phyloP scores from a whole-genome alignment of 306 rosid genomes.

The Chamaecrista fasciculata region DNA sequence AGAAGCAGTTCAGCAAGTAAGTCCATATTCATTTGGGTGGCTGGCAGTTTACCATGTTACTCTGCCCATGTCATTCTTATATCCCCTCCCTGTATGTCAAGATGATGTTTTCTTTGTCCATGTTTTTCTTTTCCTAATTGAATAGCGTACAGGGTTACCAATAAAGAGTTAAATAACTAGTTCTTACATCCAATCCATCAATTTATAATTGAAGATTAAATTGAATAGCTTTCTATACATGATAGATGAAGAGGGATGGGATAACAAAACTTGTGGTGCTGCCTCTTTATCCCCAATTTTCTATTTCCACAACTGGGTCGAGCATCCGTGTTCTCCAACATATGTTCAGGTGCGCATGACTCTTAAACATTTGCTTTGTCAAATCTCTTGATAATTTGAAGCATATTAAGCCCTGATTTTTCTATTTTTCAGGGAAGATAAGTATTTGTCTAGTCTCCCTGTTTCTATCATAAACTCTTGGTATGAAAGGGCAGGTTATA shows the following conservation, averaged over 20 bases:
- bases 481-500: slow-evolving; percentile 90
- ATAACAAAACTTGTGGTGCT: slow-evolving; percentile 95
- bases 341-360: slow-evolving; percentile 59
- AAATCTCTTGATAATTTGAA: slow-evolving; percentile 18
- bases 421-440: slow-evolving; percentile 72
- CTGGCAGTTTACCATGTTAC: slow-evolving; percentile 9
- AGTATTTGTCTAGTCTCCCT: slow-evolving; percentile 68
- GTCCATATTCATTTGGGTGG: slow-evolving; percentile 28
- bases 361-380: slow-evolving; percentile 16
- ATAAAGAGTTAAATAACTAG: background rate
- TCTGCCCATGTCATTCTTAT: background rate
- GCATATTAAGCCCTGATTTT: slow-evolving; percentile 27
- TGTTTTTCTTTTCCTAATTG: slow-evolving; percentile 10
- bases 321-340: slow-evolving; percentile 80
- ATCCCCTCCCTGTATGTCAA: background rate
- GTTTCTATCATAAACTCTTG: slow-evolving; percentile 92
- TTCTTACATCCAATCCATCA: slow-evolving; percentile 20
- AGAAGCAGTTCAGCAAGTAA: slow-evolving; percentile 89
- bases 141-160: slow-evolving; percentile 9
- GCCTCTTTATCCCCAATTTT: slow-evolving; percentile 95
- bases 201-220: slow-evolving; percentile 25
- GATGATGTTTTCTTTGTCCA: no score
- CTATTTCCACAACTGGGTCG: slow-evolving; percentile 99
- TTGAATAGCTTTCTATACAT: slow-evolving; percentile 19
- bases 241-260: slow-evolving; percentile 83